Evolutionary conservation across 2,329 filamentous ascomycete species (phyloP).

Genomic region (Colletotrichum echinochloae): DNA sequence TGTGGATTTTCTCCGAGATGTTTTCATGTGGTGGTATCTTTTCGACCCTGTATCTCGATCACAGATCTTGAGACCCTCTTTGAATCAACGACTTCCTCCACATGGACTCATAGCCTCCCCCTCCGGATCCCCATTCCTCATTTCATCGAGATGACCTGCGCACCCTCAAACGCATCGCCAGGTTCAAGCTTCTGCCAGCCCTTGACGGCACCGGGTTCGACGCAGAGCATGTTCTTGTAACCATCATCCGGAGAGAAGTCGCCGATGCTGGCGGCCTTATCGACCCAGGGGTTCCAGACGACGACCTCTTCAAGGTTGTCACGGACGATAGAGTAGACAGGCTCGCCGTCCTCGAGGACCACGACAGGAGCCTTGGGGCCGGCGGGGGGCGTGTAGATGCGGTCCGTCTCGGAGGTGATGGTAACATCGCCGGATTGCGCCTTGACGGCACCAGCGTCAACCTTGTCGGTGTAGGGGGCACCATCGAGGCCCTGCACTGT

Average conservation of each 20-base stretch:
- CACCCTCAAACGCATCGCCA: conserved; percentile 75
- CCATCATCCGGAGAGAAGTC: conserved; percentile 93
- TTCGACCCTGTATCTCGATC: not conserved
- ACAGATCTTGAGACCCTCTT: not conserved
- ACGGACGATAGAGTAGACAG: conserved; percentile 79
- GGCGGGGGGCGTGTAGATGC: conserved; percentile 81
- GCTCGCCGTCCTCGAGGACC: conserved; percentile 72
- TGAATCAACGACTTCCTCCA: not conserved
- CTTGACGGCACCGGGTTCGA: conserved; percentile 88
- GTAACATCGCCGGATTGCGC: conserved; percentile 73
- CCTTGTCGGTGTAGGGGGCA: conserved; percentile 86
- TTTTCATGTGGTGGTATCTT: not conserved
- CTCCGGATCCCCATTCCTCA: conserved; percentile 9
- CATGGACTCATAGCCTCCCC: conserved; percentile 2
- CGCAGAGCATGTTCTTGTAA: conserved; percentile 93
- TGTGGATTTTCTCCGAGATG: not conserved
- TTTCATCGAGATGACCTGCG: conserved; percentile 61
- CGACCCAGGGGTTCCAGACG: conserved; percentile 96
- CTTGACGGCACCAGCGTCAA: conserved; percentile 72
- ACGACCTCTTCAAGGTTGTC: conserved; percentile 91
- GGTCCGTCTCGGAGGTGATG: conserved; percentile 85
- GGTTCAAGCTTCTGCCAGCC: conserved; percentile 88
- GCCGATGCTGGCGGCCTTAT: conserved; percentile 83
- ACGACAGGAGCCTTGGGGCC: conserved; percentile 69
- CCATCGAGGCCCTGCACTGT: conserved; percentile 81